These are phyloP conservation scores for Noccaea bulbosa DNA, from an alignment of 345 rosid genomes.

Conservation along the genomic window DNA sequence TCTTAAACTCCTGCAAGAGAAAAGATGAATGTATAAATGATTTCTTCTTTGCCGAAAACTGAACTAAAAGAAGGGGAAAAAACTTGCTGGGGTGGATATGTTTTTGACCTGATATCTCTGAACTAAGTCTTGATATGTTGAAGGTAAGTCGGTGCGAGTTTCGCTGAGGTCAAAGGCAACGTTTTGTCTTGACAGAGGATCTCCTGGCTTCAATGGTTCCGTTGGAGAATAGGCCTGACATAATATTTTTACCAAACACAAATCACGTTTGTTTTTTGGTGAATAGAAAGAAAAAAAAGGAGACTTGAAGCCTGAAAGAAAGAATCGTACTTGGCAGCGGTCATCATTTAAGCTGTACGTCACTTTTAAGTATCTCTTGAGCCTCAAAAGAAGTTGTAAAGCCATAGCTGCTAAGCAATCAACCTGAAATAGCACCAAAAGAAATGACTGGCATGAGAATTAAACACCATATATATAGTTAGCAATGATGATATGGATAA, in stretches of 20 bases:
- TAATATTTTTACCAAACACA: neutral
- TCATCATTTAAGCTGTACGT: constrained; percentile 84
- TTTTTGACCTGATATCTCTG: constrained; percentile 81
- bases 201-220: constrained; percentile 80
- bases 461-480: neutral
- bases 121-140: constrained; percentile 66
- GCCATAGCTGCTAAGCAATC: constrained; percentile 78
- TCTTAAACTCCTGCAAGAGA: constrained; percentile 76
- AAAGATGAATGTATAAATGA: neutral
- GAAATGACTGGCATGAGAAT: constrained; percentile 18
- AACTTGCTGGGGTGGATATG: neutral
- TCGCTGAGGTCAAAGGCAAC: constrained; percentile 69
- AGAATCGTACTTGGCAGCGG: constrained; percentile 80
- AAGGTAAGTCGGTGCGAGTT: constrained; percentile 56
- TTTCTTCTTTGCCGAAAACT: neutral
- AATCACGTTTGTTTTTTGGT: no score
- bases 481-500: constrained; percentile 9
- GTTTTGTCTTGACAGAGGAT: constrained; percentile 71
- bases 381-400: constrained; percentile 89
- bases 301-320: no score
- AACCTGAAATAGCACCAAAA: constrained; percentile 53
- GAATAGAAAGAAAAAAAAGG: no score
- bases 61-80: neutral
- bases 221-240: constrained; percentile 86
- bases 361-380: constrained; percentile 89